Base-by-base conservation (phyloP, 2,329 filamentous ascomycete genomes). In the Neonectria neomacrospora region DNA sequence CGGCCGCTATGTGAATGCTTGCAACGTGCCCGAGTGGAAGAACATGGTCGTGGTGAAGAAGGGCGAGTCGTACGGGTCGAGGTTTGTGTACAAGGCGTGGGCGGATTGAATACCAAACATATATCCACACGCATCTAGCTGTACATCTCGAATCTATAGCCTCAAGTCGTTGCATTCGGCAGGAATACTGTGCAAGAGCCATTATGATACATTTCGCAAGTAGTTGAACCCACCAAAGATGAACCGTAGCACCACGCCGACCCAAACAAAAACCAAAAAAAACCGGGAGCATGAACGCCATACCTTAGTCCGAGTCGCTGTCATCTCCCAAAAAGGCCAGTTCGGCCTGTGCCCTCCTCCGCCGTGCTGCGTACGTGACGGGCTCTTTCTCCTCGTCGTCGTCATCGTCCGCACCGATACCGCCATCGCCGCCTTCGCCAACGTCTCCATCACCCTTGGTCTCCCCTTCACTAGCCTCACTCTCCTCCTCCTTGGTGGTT, bases 81-180 rank as follows among this genome's bases (percentile, higher is more conserved):
- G 89, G 67, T 93, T 91, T 69, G 89, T 96, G 66, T 98, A 97
- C 81, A 89, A 88, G 74, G 92, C 88, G 0, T 98, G 95, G 95
- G 88, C 90, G 77, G 89, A 88, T 67, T 88, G 80, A 62, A 18
- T 44, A 26, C n/a, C n/a, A 11, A 26, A 12, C n/a, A 30, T 8
- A 30, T 37, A 54, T 20, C 26, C 18, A 14, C 10, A 14, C 12
- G 16, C 7, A 34, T 11, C 20, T 45, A 18, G 32, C 42, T 14
- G 12, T 44, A 30, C 6, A 55, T 45, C 23, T 26, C 23, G 28
- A 64, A 60, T 53, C 41, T 16, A 32, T 48, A 50, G 34, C 18
- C 10, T 20, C 23, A 26, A 34, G 20, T 22, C 54, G 54, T 63
- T 11, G 20, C 5, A 34, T 22, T 60, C 47, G 42, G 53, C 16